A percentile compares a stretch with the other conserved stretches of the same genome.
Evolutionary conservation across 768 basidiomycete species (phyloP).

Genomic region (Neoboletus subvelutipes): DNA sequence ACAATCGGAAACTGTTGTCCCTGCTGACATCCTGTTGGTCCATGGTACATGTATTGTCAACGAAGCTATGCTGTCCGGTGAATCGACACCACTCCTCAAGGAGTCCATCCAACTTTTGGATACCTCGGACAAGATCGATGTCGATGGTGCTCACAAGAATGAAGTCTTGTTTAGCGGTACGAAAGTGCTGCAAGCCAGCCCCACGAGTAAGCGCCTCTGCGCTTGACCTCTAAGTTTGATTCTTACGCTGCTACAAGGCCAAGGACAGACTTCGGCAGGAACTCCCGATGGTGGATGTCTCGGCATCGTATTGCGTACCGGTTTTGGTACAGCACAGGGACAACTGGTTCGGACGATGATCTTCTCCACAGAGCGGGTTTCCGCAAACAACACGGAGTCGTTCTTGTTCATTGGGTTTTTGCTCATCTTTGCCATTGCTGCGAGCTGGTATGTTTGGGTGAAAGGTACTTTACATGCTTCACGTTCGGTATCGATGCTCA

Average conservation of each 20-base stretch:
- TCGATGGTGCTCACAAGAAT: constrained; percentile 85
- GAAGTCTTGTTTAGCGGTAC: constrained; percentile 92
- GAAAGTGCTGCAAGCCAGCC: constrained; percentile 85
- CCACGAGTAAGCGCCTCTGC: constrained; percentile 34
- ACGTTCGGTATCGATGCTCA: constrained; percentile 3
- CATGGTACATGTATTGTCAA: constrained; percentile 95
- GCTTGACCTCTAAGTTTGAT: not conserved
- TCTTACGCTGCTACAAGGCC: constrained; percentile 19
- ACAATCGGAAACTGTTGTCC: constrained; percentile 81
- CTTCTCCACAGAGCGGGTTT: constrained; percentile 94
- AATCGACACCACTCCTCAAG: constrained; percentile 95
- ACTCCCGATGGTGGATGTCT: constrained; percentile 93
- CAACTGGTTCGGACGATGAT: constrained; percentile 99
- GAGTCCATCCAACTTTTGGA: constrained; percentile 91
- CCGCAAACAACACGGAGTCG: constrained; percentile 92
- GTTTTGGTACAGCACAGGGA: constrained; percentile 97
- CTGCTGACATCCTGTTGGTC: constrained; percentile 91
- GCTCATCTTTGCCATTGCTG: constrained; percentile 95
- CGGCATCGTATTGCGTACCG: constrained; percentile 89
- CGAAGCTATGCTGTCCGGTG: constrained; percentile 98
- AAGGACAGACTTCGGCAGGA: constrained; percentile 42
- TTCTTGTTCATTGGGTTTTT: constrained; percentile 99
- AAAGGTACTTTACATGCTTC: constrained; percentile 58
- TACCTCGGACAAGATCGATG: constrained; percentile 69
- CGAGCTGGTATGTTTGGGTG: constrained; percentile 97